A percentile compares a stretch with the other conserved stretches of the same genome.
These are phyloP conservation scores for Saccharomycopsis hybrid DNA, from an alignment of 1,139 yeast genomes.

Conservation along the genomic window DNA sequence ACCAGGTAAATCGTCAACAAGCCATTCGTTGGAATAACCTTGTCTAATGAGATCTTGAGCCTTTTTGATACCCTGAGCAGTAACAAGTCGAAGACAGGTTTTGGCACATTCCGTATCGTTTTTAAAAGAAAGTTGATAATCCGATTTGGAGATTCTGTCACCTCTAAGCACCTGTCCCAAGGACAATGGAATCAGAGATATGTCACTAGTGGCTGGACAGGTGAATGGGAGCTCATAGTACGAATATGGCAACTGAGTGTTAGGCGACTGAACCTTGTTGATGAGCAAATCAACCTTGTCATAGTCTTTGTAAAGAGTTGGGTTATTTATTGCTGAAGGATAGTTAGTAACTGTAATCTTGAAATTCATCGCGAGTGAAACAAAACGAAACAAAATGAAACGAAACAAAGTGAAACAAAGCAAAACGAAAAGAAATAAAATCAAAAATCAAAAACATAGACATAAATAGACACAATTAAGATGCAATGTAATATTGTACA, in stretches of 20 bases:
- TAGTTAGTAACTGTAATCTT: too few species aligned
- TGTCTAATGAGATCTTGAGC: constrained; percentile 59
- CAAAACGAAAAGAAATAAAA: too few species aligned
- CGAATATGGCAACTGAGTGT: constrained; percentile 71
- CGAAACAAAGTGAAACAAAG: too few species aligned
- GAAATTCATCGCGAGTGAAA: too few species aligned
- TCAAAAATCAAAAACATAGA: too few species aligned
- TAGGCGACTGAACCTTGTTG: constrained; percentile 72
- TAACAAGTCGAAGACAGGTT: constrained; percentile 58
- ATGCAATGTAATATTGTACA: too few species aligned
- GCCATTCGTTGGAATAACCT: constrained; percentile 80
- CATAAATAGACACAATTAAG: too few species aligned
- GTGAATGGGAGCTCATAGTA: constrained; percentile 76
- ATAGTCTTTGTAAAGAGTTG: neutral
- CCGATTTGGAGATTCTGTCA: constrained; percentile 73
- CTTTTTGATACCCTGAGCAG: constrained; percentile 41
- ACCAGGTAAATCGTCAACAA: constrained; percentile 78
- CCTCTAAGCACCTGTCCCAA: constrained; percentile 77
- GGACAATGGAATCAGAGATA: constrained; percentile 34
- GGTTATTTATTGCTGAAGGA: too few species aligned
- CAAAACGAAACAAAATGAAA: too few species aligned
- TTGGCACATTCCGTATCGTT: constrained; percentile 58
- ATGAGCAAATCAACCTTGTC: constrained; percentile 66
- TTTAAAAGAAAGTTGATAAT: constrained; percentile 55
- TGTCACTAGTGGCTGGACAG: constrained; percentile 40